Evolutionary conservation across 1,284 basidiomycete species (phyloP).

Genomic region (Meripilus lineatus): DNA sequence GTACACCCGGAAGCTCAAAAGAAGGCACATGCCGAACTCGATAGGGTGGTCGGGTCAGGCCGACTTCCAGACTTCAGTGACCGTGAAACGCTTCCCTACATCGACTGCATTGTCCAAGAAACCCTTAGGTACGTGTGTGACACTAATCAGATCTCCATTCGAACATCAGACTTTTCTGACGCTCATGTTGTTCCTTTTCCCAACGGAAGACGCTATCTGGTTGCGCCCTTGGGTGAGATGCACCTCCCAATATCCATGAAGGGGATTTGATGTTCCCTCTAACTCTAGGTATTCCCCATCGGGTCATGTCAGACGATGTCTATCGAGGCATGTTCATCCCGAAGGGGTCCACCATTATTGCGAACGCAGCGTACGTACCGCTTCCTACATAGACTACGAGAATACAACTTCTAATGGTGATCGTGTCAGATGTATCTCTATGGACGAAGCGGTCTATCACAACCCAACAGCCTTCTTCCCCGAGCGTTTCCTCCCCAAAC

Average conservation of each 20-base stretch:
- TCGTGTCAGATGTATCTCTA: background rate
- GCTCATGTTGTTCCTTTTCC: too few relatives aligned
- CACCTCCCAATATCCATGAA: background rate
- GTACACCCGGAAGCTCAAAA: conserved; percentile 26
- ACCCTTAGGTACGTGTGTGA: too few relatives aligned
- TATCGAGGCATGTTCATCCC: conserved; percentile 22
- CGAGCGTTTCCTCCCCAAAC: background rate
- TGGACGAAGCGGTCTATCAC: conserved; percentile 2
- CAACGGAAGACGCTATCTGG: conserved; percentile 16
- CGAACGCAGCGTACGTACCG: conserved; percentile 17
- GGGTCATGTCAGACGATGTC: conserved; percentile 18
- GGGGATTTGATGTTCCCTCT: background rate
- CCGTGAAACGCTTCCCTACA: conserved; percentile 23
- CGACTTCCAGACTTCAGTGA: conserved; percentile 29
- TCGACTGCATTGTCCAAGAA: conserved; percentile 29
- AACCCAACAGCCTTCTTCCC: conserved; percentile 4
- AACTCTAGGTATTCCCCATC: conserved; percentile 19
- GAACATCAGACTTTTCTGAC: too few relatives aligned
- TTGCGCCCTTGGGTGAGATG: background rate
- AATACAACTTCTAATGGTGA: background rate
- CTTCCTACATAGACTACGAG: background rate
- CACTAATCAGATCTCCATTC: too few relatives aligned
- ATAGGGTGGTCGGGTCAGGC: conserved; percentile 23
- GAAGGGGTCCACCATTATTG: conserved; percentile 19
- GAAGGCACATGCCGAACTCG: conserved; percentile 29